Conservation (phyloP, 306 rosid species). For the Dalbergia oliveri region DNA sequence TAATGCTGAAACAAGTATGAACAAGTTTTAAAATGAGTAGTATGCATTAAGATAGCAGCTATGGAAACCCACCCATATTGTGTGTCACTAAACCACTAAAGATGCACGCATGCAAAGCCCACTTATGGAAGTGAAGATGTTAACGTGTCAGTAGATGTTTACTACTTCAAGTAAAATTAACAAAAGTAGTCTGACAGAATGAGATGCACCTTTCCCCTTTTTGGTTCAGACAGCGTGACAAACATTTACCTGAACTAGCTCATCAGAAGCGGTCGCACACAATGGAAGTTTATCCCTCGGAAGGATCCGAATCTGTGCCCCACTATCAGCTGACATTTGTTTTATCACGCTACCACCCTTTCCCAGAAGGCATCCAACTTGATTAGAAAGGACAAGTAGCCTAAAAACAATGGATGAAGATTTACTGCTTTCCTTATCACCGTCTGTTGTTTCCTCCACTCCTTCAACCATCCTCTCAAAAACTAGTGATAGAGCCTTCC, state of each 20-base stretch:
- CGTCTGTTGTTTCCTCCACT: constrained; percentile 55
- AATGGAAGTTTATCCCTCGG: constrained; percentile 84
- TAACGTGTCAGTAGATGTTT: neutral
- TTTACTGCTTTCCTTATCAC: constrained; percentile 55
- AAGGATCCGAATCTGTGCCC: constrained; percentile 89
- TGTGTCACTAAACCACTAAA: constrained; percentile 32
- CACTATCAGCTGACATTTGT: constrained; percentile 87
- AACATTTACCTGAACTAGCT: constrained; percentile 85
- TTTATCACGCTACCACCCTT: constrained; percentile 93
- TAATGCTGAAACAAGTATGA: constrained; percentile 27
- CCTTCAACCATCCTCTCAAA: constrained; percentile 75
- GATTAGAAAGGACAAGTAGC: constrained; percentile 76
- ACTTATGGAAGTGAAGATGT: neutral
- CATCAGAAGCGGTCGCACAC: constrained; percentile 71
- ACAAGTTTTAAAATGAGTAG: constrained; percentile 14
- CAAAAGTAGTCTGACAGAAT: constrained; percentile 3
- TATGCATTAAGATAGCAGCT: constrained; percentile 33
- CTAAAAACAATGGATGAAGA: constrained; percentile 60
- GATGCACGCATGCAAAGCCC: constrained; percentile 1
- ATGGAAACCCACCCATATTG: neutral
- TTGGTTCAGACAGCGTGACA: neutral
- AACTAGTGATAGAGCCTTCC: constrained; percentile 71
- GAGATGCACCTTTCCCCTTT: neutral
- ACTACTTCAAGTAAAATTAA: constrained; percentile 12
- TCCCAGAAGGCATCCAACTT: constrained; percentile 92